Conservation (phyloP, 2,329 filamentous ascomycete genomes). For the Fusarium acutatum region DNA sequence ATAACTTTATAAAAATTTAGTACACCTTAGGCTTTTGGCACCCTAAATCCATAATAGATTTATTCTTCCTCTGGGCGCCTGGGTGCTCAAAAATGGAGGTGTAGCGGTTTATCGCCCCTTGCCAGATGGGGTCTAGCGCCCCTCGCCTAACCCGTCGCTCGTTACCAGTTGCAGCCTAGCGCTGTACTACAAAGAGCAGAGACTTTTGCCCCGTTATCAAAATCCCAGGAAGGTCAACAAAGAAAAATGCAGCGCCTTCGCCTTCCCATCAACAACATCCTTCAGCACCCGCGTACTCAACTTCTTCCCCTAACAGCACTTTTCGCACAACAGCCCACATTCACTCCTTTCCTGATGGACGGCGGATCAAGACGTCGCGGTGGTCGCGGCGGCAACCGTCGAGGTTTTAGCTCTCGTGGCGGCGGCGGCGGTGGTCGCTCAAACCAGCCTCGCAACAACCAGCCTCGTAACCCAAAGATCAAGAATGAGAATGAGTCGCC, state of each 20-base stretch:
- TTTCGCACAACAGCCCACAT: not conserved
- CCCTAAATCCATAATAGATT: not conserved
- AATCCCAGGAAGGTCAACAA: not conserved
- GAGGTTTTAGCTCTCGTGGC: not conserved
- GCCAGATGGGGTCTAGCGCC: not conserved
- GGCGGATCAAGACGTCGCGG: constrained; percentile 13
- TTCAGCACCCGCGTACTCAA: not conserved
- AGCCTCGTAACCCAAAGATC: not conserved
- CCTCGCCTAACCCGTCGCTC: not conserved
- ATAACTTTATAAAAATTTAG: accelerated
- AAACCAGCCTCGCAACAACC: not conserved
- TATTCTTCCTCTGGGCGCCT: not conserved
- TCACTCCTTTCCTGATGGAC: constrained; percentile 5
- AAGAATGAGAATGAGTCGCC: not conserved
- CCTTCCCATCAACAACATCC: not conserved
- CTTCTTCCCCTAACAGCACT: not conserved
- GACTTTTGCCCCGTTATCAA: constrained; percentile 25
- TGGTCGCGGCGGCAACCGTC: constrained; percentile 6
- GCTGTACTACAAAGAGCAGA: constrained; percentile 7
- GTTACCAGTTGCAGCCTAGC: not conserved
- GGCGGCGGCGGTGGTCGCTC: not conserved
- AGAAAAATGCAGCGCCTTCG: constrained; percentile 19
- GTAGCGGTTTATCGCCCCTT: not conserved
- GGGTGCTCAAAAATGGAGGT: not conserved
- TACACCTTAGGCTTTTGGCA: not conserved